Conservation (phyloP, 331 rosid species). For the Erythrophleum ivorense region DNA sequence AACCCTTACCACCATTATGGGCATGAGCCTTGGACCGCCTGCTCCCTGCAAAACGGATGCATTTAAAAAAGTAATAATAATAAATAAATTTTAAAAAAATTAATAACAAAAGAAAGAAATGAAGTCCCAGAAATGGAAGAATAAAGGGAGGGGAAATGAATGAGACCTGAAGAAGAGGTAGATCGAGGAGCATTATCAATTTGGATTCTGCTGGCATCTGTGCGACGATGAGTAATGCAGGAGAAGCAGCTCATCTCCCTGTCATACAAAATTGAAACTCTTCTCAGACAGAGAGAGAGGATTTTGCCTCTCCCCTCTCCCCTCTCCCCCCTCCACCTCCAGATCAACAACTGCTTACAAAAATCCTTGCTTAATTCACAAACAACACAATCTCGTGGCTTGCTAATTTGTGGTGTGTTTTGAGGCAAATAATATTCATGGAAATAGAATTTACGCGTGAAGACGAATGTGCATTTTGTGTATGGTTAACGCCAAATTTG, state of each 20-base stretch:
- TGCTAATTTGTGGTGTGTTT: conserved; percentile 2
- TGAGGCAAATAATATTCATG: conserved; percentile 16
- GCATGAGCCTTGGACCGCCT: conserved; percentile 50
- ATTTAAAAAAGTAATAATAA: neutral
- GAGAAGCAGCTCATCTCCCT: conserved; percentile 77
- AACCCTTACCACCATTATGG: conserved; percentile 40
- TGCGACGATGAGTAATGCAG: conserved; percentile 65
- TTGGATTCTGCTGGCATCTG: conserved; percentile 77
- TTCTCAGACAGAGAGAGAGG: conserved; percentile 19
- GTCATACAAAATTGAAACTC: neutral
- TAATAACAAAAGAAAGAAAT: neutral
- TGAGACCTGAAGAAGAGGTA: conserved; percentile 54
- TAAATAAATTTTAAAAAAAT: neutral
- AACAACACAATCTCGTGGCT: neutral
- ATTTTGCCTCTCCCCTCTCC: neutral
- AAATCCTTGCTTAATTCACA: neutral
- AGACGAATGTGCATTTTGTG: neutral
- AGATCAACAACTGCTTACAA: conserved; percentile 3
- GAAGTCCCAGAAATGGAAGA: neutral
- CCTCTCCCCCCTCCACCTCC: conserved; percentile 9
- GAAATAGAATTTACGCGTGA: conserved; percentile 31
- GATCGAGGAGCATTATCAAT: conserved; percentile 72
- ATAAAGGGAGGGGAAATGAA: neutral
- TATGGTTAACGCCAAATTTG: conserved; percentile 34
- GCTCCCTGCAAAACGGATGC: conserved; percentile 53